phyloP scores from a whole-genome alignment of 1,139 yeast species.

The Hyphopichia burtonii region DNA sequence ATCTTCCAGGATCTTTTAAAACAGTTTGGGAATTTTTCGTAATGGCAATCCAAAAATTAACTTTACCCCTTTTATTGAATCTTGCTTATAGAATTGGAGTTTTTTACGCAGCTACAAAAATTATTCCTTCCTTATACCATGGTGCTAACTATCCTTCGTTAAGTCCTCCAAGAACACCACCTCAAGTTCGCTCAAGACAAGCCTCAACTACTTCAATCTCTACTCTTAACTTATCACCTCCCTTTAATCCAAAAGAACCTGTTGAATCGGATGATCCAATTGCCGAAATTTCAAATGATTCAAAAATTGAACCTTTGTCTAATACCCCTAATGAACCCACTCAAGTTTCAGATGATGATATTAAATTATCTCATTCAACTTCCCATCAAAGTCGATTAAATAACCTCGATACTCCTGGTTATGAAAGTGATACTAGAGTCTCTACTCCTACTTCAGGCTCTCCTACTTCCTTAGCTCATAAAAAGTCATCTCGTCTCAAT shows the following conservation, averaged over 20 bases:
- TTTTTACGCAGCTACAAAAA: conserved; percentile 90
- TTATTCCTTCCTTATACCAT: conserved; percentile 73
- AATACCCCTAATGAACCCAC: conserved; percentile 5
- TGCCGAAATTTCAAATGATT: neutral
- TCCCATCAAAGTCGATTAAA: conserved; percentile 3
- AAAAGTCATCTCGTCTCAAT: conserved; percentile 2
- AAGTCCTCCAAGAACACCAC: conserved; percentile 36
- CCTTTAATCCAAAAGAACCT: neutral
- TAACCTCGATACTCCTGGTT: neutral
- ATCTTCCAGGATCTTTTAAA: conserved; percentile 56
- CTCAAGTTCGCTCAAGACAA: conserved; percentile 16
- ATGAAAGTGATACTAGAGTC: conserved; percentile 5
- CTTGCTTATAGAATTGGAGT: conserved; percentile 83
- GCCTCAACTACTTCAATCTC: conserved; percentile 13
- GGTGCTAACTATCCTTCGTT: conserved; percentile 33
- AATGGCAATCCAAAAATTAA: conserved; percentile 70
- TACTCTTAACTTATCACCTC: conserved; percentile 3
- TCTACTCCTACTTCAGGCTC: conserved; percentile 5
- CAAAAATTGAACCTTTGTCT: neutral
- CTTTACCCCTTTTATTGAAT: conserved; percentile 78
- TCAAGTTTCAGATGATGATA: conserved; percentile 6
- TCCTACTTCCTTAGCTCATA: neutral
- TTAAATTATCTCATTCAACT: conserved; percentile 2
- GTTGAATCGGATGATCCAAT: neutral
- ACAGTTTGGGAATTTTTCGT: conserved; percentile 69